Base-by-base conservation (phyloP, 176 grass and related monocot genomes). In the Avena eriantha region DNA sequence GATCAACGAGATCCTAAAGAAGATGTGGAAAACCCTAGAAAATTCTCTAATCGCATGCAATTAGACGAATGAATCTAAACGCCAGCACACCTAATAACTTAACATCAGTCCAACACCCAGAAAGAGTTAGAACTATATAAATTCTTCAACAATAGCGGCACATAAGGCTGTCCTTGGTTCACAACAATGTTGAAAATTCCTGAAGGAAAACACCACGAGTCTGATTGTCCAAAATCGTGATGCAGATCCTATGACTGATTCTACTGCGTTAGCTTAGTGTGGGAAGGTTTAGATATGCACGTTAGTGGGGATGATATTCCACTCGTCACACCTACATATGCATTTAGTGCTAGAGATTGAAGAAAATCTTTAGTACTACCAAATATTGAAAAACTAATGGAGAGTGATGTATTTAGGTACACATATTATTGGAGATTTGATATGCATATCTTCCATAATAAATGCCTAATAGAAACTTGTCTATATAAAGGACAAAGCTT, bases 1-100 rank as follows among this genome's bases (percentile, higher is more conserved):
- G 33, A 89, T 95, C 3, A 88, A 98, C 49, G 92, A 94, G 84
- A 89, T 95, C 90, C 76, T 95, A 64, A 98, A 78, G 87, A 88
- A 95, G 70, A 95, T 98, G 66, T 89, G 93, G 81, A 88, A 81
- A 59, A 91, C 88, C 16, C 86, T 98, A 16, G 79, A 87, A 95
- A 90, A 92, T 98, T 93, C 61, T 86, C 82, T 22, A 88, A 95
- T 87, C 65, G 89, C 69, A 87, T 84, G 53, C 74, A 84, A 21
- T 47, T 67, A 57, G 84, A 83, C 26, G 74, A 74, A 9, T 83
- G 66, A 87, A 43, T 51, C 31, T 48, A 73, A 21, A 86, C 65
- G 31, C 2, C 23, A 73, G 64, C 72, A 39, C 39, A n/a, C 14
- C 4, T 29, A 46, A 78, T 33, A 34, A 23, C 13, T 64, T 46